Evolutionary conservation across 179 eudicot genomes (phyloP), one percentile per base, ranked within the genome.

Genomic region (Heliamphora pulchella): DNA sequence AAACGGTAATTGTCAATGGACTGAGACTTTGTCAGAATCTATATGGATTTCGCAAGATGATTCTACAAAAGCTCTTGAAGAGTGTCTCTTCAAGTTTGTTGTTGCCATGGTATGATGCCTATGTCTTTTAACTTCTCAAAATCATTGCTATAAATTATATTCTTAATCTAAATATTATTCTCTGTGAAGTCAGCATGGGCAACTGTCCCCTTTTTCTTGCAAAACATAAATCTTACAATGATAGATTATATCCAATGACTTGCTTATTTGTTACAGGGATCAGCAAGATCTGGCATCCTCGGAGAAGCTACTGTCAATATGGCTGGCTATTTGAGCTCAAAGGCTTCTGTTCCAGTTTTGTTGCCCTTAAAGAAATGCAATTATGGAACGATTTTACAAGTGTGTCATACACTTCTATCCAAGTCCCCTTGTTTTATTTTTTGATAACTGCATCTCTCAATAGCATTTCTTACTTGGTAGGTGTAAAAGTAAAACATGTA

Each of bases 1-100:
- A 58, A 93, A 88, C 79, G 98, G 98, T 58, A 90, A 82, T 70
- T 95, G 97, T 84, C 89, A 88, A 79, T 95, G 98, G 98, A 57
- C 86, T 10, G 98, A 95, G 73, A 82, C 93, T 69, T 63, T 93
- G 22, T 82, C 88, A 31, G 97, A 93, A 79, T 86, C 98, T 55
- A 75, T 91, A 11, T 86, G 81, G 88, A 74, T 92, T 76, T 76
- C 91, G 31, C 88, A 69, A 72, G 88, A 85, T 78, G 90, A 89
- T 63, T 89, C 89, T 67, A 67, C 86, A 18, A 87, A 87, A 83
- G 90, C 88, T 55, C 84, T 75, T 74, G 92, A 87, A 82, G 88
- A 87, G 58, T 83, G 83, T 83, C 85, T 81, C 62, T 74, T 86
- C 86, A 93, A 90, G 83, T 86, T 95, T 81, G 85, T 92, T 77